A percentile compares a stretch with the other conserved stretches of the same genome.
phyloP scores from a whole-genome alignment of 805 yeast genomes.

The Schizosaccharomyces octosporus region DNA sequence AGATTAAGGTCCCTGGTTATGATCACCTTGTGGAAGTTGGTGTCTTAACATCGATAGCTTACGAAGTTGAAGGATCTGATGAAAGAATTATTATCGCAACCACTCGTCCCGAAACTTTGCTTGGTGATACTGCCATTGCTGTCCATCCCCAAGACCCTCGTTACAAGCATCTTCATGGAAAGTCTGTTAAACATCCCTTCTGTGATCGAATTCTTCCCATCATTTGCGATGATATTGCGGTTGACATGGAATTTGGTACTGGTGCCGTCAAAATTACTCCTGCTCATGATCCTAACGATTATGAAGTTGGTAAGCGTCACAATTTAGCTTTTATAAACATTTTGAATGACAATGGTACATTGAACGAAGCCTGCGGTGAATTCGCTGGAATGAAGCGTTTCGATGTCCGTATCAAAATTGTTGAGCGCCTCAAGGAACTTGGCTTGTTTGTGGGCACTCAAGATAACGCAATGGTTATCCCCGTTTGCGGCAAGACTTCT shows the following conservation, averaged over 20 bases:
- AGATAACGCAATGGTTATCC: constrained; percentile 90
- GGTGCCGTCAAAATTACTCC: constrained; percentile 99
- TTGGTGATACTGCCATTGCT: constrained; percentile 95
- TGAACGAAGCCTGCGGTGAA: constrained; percentile 84
- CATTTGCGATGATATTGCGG: constrained; percentile 73
- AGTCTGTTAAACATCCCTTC: constrained; percentile 75
- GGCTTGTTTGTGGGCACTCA: constrained; percentile 63
- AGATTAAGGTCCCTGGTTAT: constrained; percentile 69
- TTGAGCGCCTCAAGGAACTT: constrained; percentile 48
- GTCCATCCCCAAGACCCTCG: constrained; percentile 89
- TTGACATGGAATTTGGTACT: constrained; percentile 97
- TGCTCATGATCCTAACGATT: constrained; percentile 94
- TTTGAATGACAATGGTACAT: constrained; percentile 69
- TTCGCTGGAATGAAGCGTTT: constrained; percentile 81
- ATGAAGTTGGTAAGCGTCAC: constrained; percentile 85
- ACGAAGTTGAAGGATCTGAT: constrained; percentile 33
- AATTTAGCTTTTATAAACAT: constrained; percentile 70
- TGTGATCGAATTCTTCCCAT: constrained; percentile 67
- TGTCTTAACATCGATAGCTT: constrained; percentile 85
- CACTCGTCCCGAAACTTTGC: constrained; percentile 94
- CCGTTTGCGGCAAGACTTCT: constrained; percentile 86
- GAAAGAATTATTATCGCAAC: constrained; percentile 85
- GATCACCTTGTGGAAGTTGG: constrained; percentile 74
- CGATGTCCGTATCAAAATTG: constrained; percentile 70
- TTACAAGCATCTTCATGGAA: constrained; percentile 86